Evolutionary conservation across 148 eudicot genomes (phyloP).

Genomic region (Rhododendron ferrugineum): DNA sequence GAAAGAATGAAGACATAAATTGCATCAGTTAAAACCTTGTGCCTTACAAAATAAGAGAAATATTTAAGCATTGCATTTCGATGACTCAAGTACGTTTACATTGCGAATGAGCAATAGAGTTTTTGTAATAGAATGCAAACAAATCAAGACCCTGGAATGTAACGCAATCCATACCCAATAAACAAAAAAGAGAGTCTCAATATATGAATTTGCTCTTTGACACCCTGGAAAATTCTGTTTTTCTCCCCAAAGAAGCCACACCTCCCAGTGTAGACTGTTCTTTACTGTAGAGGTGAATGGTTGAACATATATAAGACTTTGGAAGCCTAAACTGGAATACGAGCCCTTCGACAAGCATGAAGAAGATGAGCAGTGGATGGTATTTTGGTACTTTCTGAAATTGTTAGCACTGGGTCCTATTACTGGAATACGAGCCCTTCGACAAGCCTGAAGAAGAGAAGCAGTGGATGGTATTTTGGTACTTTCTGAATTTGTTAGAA

Average conservation of each 20-base stretch:
- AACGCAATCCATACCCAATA: background rate
- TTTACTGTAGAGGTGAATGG: background rate
- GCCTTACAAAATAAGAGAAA: background rate
- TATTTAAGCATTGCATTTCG: background rate
- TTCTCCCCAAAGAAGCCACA: background rate
- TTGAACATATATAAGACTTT: background rate
- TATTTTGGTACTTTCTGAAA: background rate
- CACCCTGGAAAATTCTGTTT: background rate
- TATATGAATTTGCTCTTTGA: background rate
- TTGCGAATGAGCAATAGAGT: background rate
- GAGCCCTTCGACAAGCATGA: background rate
- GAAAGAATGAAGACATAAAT: conserved; percentile 6
- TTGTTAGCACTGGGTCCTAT: background rate
- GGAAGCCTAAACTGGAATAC: background rate
- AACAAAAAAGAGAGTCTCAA: background rate
- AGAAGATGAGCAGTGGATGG: background rate
- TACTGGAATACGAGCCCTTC: background rate
- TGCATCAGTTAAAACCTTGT: background rate
- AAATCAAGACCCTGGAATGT: background rate
- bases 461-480: background rate
- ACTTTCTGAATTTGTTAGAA: background rate
- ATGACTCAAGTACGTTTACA: background rate
- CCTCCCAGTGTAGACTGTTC: background rate
- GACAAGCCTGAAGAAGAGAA: background rate
- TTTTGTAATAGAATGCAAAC: background rate